A percentile compares a stretch with the other conserved stretches of the same genome.
Evolutionary conservation across 2,329 filamentous ascomycete species (phyloP).

Genomic region (Reticulascus tulasneorum): DNA sequence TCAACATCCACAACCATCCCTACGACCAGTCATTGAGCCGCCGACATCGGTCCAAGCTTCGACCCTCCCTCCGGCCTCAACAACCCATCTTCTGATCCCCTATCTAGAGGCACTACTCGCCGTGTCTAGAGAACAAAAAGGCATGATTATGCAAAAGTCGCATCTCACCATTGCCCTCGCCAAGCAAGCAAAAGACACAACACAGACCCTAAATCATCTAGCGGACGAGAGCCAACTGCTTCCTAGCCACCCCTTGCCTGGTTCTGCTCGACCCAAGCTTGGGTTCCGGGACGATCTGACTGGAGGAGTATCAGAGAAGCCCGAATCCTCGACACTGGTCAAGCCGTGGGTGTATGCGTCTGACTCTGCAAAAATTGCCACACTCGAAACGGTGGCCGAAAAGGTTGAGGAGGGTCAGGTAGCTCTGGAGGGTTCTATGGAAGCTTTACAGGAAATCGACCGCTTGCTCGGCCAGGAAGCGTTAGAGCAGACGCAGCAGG

Average conservation of each 20-base stretch:
- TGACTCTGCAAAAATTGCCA: conserved; percentile 56
- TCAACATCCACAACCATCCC: conserved; percentile 24
- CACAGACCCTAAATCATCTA: conserved; percentile 48
- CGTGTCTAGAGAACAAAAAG: conserved; percentile 53
- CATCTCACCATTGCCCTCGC: conserved; percentile 48
- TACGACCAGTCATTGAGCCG: conserved; percentile 10
- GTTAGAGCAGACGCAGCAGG: conserved; percentile 18
- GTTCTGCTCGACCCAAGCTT: conserved; percentile 26
- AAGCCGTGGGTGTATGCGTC: conserved; percentile 58
- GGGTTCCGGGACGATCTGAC: conserved; percentile 41
- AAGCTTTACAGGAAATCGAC: conserved; percentile 45
- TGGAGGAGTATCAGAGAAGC: conserved; percentile 28
- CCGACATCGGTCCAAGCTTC: conserved; percentile 8
- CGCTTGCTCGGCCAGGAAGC: conserved; percentile 38
- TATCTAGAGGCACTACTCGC: conserved; percentile 52
- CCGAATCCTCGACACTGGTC: conserved; percentile 38
- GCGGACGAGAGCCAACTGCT: conserved; percentile 61
- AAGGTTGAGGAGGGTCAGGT: conserved; percentile 56
- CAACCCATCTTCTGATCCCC: conserved; percentile 47
- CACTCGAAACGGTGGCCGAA: conserved; percentile 55
- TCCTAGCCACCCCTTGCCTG: conserved; percentile 43
- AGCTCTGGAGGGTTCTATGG: conserved; percentile 50
- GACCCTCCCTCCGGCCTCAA: conserved; percentile 17
- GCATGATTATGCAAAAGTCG: conserved; percentile 53
- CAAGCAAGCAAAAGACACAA: conserved; percentile 47